Percentiles rank a stretch among this genome's conserved stretches.
phyloP scores from a whole-genome alignment of 2,329 filamentous ascomycete species.

The Cladophialophora immunda region DNA sequence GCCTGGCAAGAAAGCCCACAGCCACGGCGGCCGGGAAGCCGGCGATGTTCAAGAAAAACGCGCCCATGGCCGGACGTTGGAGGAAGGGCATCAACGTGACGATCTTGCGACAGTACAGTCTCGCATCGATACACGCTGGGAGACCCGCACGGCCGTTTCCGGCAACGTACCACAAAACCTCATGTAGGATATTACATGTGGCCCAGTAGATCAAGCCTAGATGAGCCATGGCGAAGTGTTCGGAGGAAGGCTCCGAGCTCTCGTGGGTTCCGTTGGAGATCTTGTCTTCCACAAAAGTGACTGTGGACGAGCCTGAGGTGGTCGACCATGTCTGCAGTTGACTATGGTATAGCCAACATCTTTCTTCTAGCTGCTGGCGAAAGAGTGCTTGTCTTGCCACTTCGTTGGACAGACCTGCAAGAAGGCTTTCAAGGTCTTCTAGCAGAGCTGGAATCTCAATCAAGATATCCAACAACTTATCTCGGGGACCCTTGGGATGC shows the following conservation, averaged over 20 bases:
- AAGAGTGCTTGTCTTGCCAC: conserved; percentile 11
- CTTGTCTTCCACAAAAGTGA: conserved; percentile 16
- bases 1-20: conserved; percentile 22
- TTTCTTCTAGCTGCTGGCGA: conserved; percentile 17
- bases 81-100: conserved; percentile 19
- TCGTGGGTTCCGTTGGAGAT: neutral
- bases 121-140: conserved; percentile 10
- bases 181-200: conserved; percentile 23
- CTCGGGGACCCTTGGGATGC: conserved; percentile 17
- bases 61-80: conserved; percentile 11
- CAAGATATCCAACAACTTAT: conserved; percentile 23
- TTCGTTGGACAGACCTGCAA: conserved; percentile 12
- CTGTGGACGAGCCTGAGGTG: conserved; percentile 13
- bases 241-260: conserved; percentile 8
- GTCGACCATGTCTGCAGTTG: conserved; percentile 19
- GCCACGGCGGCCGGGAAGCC: conserved; percentile 19
- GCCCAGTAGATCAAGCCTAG: conserved; percentile 31
- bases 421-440: conserved; percentile 12
- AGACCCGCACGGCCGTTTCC: conserved; percentile 1
- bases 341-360: conserved; percentile 16
- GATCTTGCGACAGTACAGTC: conserved; percentile 17
- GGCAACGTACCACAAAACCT: conserved; percentile 19
- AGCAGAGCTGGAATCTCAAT: conserved; percentile 21
- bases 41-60: conserved; percentile 19
- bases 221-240: conserved; percentile 28